Base-by-base conservation (phyloP, 2,329 filamentous ascomycete species). In the Trichoderma gracile region DNA sequence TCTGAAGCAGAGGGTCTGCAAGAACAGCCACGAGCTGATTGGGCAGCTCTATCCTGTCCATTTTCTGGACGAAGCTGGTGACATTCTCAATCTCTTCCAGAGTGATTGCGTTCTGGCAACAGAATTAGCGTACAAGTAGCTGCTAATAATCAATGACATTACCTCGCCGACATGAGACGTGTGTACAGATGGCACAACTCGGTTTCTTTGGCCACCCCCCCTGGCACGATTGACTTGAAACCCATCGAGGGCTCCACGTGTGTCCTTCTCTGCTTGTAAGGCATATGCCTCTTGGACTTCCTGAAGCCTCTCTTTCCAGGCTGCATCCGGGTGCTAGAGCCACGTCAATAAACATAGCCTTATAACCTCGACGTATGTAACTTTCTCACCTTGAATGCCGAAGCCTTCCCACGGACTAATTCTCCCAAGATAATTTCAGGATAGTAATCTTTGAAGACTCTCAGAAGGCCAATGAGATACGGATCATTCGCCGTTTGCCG, bases 401-500 rank as follows among this genome's bases (percentile, higher is more conserved):
- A 84, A 0, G 86, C 86, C 65, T 84, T 83, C 43, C 86, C 86
- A 60, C 81, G 80, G 33, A 86, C 84, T 4, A 85, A 80, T 68
- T 89, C 89, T 23, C 89, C 90, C 15, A 94, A 84, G 65, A 96
- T 91, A 62, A 96, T 91, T 73, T 96, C 92, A 0, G 92, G 92
- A 71, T 94, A 96, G 75, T 94, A 96, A 73, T 94, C 92, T 73
- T 95, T 95, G 79, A 89, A 96, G n/a, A 94, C 86, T 63, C 89
- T 85, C 56, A 96, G 79, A 19, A 96, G 80, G 3, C 90, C 90
- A 43, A 90, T 82, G 42, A 96, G 79, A 58, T 87, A 84, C 55
- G 89, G 89, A 63, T 96, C 92, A 71, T 90, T 89, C 19, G 88
- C 89, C 5, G 81, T 84, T 71, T 86, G 84, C 49, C 86, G 78